Evolutionary conservation across 495 filamentous ascomycete genomes (phyloP).

Genomic region (Paragyromitra xinjiangensis): DNA sequence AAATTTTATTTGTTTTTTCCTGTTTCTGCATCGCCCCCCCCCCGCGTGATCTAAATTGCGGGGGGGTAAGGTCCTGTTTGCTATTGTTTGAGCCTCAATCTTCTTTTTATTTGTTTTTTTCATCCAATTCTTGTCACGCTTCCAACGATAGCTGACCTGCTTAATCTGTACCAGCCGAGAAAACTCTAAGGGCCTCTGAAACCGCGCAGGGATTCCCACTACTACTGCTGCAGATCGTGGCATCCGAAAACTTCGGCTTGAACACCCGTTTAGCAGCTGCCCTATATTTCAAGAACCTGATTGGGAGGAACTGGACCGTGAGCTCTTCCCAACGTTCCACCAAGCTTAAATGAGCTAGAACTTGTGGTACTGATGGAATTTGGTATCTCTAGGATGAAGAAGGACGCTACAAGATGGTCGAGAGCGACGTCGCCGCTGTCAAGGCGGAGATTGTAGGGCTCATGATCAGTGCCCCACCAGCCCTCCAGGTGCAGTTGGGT

Average conservation of each 20-base stretch:
- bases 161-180: constrained; percentile 71
- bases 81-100: constrained; percentile 23
- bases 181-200: constrained; percentile 75
- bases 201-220: constrained; percentile 86
- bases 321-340: constrained; percentile 48
- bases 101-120: constrained; percentile 34
- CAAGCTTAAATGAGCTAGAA: background rate
- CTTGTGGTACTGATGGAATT: constrained; percentile 26
- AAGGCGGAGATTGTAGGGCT: constrained; percentile 93
- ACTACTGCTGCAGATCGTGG: constrained; percentile 85
- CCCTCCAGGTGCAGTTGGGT: constrained; percentile 90
- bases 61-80: constrained; percentile 22
- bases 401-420: constrained; percentile 83
- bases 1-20: constrained; percentile 8
- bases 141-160: constrained; percentile 27
- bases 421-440: constrained; percentile 82
- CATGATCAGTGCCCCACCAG: constrained; percentile 89
- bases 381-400: constrained; percentile 75
- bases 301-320: constrained; percentile 86
- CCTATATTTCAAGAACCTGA: constrained; percentile 97
- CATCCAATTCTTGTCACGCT: background rate
- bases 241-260: constrained; percentile 69
- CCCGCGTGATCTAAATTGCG: constrained; percentile 36
- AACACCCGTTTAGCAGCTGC: constrained; percentile 89
- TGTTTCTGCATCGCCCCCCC: constrained; percentile 1